These are phyloP conservation scores for Casuarina glauca DNA, from an alignment of 306 rosid species.

Conservation along the genomic window DNA sequence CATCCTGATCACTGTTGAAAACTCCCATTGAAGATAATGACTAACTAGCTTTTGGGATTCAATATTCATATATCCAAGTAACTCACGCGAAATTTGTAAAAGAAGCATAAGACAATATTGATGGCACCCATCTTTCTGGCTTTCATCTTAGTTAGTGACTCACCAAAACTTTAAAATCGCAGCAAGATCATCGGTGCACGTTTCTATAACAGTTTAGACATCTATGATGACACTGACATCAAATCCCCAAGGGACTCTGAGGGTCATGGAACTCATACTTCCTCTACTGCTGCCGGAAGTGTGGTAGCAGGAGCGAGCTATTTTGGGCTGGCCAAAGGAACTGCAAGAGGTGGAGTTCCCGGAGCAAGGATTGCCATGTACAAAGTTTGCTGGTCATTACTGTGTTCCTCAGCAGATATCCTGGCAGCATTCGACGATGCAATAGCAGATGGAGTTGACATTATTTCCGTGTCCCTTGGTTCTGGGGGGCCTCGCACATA, in stretches of 20 bases:
- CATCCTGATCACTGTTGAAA: no score
- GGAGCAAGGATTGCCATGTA: constrained; percentile 34
- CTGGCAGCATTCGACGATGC: constrained; percentile 41
- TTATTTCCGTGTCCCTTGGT: constrained; percentile 33
- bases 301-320: constrained; percentile 27
- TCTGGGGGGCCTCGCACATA: background rate
- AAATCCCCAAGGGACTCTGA: constrained; percentile 35
- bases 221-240: constrained; percentile 20
- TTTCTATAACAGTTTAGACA: constrained; percentile 6
- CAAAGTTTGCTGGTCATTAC: constrained; percentile 32
- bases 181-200: constrained; percentile 42
- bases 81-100: background rate
- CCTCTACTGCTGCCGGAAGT: constrained; percentile 39
- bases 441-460: constrained; percentile 35
- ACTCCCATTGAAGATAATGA: no score
- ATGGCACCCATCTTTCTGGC: background rate
- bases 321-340: constrained; percentile 35
- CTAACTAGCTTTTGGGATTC: no score
- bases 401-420: constrained; percentile 20
- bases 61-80: background rate
- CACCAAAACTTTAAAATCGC: background rate
- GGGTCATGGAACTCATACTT: constrained; percentile 39
- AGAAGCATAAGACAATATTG: no score
- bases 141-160: background rate
- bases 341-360: constrained; percentile 36